phyloP scores from a whole-genome alignment of 1,139 yeast species.

The Taiozyma sp. region DNA sequence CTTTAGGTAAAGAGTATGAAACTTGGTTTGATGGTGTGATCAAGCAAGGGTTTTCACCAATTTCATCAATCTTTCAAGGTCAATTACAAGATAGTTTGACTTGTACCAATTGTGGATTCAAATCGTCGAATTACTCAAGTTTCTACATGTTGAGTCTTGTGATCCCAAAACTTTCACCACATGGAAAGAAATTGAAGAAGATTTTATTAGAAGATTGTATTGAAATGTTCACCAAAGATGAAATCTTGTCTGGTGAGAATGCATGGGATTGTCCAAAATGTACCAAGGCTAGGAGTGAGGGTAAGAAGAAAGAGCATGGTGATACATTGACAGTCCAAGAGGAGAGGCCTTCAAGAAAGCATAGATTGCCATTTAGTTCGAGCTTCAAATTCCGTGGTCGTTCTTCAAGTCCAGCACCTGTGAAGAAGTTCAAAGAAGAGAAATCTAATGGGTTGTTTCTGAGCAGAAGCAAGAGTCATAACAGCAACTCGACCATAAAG shows the following conservation, averaged over 20 bases:
- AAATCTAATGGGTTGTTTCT: background rate
- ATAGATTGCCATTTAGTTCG: conserved; percentile 14
- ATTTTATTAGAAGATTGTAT: conserved; percentile 56
- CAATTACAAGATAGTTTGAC: conserved; percentile 58
- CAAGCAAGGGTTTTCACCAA: conserved; percentile 55
- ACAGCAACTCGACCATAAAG: conserved; percentile 36
- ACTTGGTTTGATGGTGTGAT: conserved; percentile 53
- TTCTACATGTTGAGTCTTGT: conserved; percentile 64
- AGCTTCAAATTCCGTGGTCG: conserved; percentile 20
- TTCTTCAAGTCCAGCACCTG: conserved; percentile 20
- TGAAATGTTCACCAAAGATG: conserved; percentile 61
- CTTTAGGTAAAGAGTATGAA: conserved; percentile 42
- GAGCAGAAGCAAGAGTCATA: conserved; percentile 4
- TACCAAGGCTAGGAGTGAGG: conserved; percentile 26
- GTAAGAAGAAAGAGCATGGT: background rate
- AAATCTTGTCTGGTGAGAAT: conserved; percentile 62
- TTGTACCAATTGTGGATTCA: conserved; percentile 59
- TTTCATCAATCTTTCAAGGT: conserved; percentile 59
- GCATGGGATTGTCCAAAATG: conserved; percentile 80
- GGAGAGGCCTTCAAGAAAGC: conserved; percentile 8
- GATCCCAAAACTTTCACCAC: conserved; percentile 40
- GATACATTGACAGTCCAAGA: background rate
- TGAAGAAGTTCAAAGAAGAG: conserved; percentile 23
- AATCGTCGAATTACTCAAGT: conserved; percentile 52
- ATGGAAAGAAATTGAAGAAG: conserved; percentile 28